phyloP scores from a whole-genome alignment of 495 filamentous ascomycete genomes.

The Neurospora cerealis region DNA sequence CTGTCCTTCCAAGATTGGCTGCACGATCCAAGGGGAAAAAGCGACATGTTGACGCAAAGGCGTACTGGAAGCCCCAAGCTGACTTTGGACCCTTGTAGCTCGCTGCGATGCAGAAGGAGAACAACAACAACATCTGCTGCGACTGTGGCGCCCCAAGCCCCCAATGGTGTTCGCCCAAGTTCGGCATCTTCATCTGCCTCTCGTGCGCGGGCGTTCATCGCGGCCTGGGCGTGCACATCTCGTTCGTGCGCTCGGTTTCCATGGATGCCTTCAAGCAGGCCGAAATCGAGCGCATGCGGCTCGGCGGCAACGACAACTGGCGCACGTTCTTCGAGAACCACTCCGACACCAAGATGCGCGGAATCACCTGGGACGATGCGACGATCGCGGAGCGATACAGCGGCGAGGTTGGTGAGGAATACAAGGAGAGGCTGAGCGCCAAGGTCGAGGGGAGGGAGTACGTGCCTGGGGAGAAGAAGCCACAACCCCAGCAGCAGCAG shows the following conservation, averaged over 20 bases:
- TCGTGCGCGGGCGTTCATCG: constrained; percentile 92
- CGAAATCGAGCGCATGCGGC: constrained; percentile 79
- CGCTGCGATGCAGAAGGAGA: constrained; percentile 75
- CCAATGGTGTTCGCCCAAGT: constrained; percentile 77
- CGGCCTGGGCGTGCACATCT: constrained; percentile 92
- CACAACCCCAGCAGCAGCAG: background rate
- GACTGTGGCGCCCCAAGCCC: constrained; percentile 91
- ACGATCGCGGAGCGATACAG: constrained; percentile 80
- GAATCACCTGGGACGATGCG: constrained; percentile 61
- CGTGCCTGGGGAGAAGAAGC: constrained; percentile 49
- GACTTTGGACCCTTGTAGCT: constrained; percentile 42
- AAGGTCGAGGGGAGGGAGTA: constrained; percentile 82
- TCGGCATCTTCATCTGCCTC: constrained; percentile 90
- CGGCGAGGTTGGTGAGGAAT: constrained; percentile 83
- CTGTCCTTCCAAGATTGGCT: background rate
- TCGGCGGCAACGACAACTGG: constrained; percentile 82
- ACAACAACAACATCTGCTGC: constrained; percentile 79
- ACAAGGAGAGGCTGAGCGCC: constrained; percentile 78
- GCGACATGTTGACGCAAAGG: background rate
- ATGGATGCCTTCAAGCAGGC: constrained; percentile 95
- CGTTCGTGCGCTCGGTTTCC: constrained; percentile 88
- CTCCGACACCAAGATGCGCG: constrained; percentile 48
- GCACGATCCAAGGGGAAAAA: background rate
- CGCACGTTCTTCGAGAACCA: constrained; percentile 70
- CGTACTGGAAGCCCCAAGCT: background rate